A percentile compares a stretch with the other conserved stretches of the same genome.
phyloP scores from a whole-genome alignment of 495 filamentous ascomycete species.

The Penicillium malachiteum region DNA sequence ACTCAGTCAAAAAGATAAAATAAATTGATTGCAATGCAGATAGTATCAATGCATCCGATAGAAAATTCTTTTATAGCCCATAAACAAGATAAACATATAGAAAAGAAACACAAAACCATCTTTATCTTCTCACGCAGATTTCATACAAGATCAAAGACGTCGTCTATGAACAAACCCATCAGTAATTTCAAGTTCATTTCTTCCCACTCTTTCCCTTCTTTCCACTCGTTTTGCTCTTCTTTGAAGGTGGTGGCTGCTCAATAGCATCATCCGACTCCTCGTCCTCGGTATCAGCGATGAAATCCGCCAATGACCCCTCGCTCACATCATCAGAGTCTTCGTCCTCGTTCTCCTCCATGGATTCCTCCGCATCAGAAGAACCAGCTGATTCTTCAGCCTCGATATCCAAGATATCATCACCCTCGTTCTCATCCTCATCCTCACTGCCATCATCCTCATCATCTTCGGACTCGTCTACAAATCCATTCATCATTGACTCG shows the following conservation, averaged over 20 bases:
- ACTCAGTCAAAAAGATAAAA: background rate
- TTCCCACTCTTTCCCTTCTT: conserved; percentile 38
- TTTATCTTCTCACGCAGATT: conserved; percentile 9
- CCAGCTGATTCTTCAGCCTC: conserved; percentile 48
- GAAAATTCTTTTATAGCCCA: conserved; percentile 9
- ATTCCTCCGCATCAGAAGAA: conserved; percentile 50
- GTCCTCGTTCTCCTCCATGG: conserved; percentile 43
- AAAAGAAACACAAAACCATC: conserved; percentile 13
- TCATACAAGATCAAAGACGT: conserved; percentile 13
- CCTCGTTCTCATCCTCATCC: conserved; percentile 41
- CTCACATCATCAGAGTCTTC: conserved; percentile 46
- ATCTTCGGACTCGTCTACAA: conserved; percentile 38
- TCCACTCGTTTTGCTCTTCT: conserved; percentile 39
- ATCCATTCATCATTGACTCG: conserved; percentile 46
- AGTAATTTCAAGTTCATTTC: conserved; percentile 18
- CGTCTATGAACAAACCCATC: background rate
- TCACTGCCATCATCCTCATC: conserved; percentile 42
- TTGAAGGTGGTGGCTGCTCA: conserved; percentile 31
- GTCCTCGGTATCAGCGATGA: conserved; percentile 47
- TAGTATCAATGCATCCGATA: conserved; percentile 14
- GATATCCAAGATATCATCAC: conserved; percentile 40
- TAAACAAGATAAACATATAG: conserved; percentile 7
- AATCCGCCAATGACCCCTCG: conserved; percentile 44
- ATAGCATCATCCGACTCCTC: conserved; percentile 40
- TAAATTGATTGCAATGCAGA: conserved; percentile 11